These are phyloP conservation scores for Curvularia eragrostidis DNA, from an alignment of 2,329 filamentous ascomycete genomes.

Conservation along the genomic window DNA sequence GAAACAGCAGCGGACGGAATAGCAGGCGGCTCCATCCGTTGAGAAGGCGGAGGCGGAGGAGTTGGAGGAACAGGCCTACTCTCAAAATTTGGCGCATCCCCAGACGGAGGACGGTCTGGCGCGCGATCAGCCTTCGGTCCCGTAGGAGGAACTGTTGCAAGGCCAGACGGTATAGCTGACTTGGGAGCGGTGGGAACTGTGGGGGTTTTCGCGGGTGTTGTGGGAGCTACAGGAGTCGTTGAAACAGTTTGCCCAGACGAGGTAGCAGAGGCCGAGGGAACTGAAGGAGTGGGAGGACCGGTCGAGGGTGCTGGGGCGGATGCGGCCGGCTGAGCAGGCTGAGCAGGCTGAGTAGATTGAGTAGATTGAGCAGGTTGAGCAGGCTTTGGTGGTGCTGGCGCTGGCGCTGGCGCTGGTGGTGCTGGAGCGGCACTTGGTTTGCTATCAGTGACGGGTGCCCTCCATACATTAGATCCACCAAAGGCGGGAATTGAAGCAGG, in stretches of 20 bases:
- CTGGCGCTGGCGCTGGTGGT: not conserved
- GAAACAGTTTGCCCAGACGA: constrained; percentile 21
- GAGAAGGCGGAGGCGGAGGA: constrained; percentile 30
- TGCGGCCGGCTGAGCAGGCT: constrained; percentile 24
- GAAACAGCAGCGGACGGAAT: constrained; percentile 26
- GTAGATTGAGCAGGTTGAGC: constrained; percentile 20
- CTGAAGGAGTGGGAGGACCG: constrained; percentile 28
- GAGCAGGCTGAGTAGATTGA: constrained; percentile 29
- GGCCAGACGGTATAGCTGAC: constrained; percentile 49
- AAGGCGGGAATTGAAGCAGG: constrained; percentile 65
- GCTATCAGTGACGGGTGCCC: constrained; percentile 46
- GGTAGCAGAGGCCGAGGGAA: constrained; percentile 23
- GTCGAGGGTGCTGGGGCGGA: constrained; percentile 31
- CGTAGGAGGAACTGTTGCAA: constrained; percentile 47
- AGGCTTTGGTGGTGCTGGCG: constrained; percentile 38
- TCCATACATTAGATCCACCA: constrained; percentile 56
- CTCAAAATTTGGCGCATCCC: constrained; percentile 32
- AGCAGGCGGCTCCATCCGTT: constrained; percentile 30
- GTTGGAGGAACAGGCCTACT: constrained; percentile 23
- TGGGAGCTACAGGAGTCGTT: constrained; percentile 23
- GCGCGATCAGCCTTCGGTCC: constrained; percentile 51
- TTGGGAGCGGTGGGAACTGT: constrained; percentile 36
- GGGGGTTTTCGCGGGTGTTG: constrained; percentile 27
- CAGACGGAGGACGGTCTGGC: constrained; percentile 33
- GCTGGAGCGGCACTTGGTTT: constrained; percentile 35